phyloP scores from a whole-genome alignment of 2,329 filamentous ascomycete species.

The Cercospora janseana region DNA sequence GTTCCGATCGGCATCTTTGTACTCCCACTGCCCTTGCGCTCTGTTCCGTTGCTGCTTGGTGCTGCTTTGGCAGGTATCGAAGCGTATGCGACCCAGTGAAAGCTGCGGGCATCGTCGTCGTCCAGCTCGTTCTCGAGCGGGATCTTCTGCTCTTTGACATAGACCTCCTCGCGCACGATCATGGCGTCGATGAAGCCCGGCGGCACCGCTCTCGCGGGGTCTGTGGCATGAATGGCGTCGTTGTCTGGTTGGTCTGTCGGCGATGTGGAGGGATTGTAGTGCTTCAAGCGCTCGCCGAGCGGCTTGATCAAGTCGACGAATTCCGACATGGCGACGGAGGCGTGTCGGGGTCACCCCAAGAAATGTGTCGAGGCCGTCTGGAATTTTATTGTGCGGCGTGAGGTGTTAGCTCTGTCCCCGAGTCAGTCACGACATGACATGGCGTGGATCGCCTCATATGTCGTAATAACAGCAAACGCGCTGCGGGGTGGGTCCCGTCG shows the following conservation, averaged over 20 bases:
- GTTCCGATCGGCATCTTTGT: conserved; percentile 64
- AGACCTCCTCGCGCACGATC: conserved; percentile 57
- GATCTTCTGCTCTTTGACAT: conserved; percentile 57
- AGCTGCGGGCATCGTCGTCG: conserved; percentile 72
- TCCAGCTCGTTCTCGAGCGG: conserved; percentile 71
- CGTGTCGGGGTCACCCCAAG: not conserved
- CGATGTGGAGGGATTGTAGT: conserved; percentile 33
- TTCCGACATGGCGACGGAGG: conserved; percentile 20
- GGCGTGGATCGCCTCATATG: conserved; percentile 12
- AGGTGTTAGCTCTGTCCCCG: conserved; percentile 6
- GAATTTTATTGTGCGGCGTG: not conserved
- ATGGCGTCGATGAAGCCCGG: conserved; percentile 55
- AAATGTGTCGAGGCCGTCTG: not conserved
- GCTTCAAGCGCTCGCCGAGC: conserved; percentile 31
- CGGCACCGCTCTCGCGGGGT: conserved; percentile 41
- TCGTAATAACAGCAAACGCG: conserved; percentile 6
- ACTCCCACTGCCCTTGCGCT: conserved; percentile 41
- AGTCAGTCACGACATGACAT: conserved; percentile 17
- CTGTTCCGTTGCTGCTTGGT: conserved; percentile 39
- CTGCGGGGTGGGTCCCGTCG: not conserved
- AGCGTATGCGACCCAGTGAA: conserved; percentile 85
- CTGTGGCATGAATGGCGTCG: conserved; percentile 29
- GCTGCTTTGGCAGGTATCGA: conserved; percentile 49
- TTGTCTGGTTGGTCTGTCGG: conserved; percentile 34
- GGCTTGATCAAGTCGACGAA: conserved; percentile 37